Percentiles rank a stretch among this genome's conserved stretches.
Conservation (phyloP, 2,329 filamentous ascomycete species). For the Rutstroemia sydowiana region DNA sequence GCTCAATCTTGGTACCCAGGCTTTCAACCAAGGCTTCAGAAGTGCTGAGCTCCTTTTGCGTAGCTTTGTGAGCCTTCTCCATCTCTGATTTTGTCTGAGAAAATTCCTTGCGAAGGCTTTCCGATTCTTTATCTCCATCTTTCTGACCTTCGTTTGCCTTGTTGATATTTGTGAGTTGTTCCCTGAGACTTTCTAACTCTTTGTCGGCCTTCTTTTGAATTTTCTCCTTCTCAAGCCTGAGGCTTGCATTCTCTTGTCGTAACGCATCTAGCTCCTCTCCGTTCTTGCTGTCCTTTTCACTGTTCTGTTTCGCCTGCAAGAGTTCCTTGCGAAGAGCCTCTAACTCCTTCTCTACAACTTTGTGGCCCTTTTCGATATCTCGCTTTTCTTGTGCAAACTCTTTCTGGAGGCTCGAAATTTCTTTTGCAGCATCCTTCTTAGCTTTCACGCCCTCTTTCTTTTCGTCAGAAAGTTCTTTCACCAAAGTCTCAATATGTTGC, state of each 20-base stretch:
- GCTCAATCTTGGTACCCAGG: conserved; percentile 27
- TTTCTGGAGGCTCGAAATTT: conserved; percentile 32
- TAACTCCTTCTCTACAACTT: conserved; percentile 22
- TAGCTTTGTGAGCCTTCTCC: conserved; percentile 19
- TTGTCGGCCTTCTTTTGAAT: conserved; percentile 34
- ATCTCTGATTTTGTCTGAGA: conserved; percentile 27
- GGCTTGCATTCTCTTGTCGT: conserved; percentile 30
- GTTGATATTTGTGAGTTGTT: conserved; percentile 32
- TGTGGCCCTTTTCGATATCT: conserved; percentile 22
- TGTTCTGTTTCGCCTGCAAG: conserved; percentile 31
- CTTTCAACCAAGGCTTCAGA: conserved; percentile 59
- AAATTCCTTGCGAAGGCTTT: conserved; percentile 32
- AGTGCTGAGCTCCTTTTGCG: conserved; percentile 25
- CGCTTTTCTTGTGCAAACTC: conserved; percentile 30
- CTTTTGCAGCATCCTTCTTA: conserved; percentile 29
- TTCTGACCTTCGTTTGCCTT: conserved; percentile 37
- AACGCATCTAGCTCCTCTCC: conserved; percentile 27
- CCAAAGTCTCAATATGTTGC: conserved; percentile 34
- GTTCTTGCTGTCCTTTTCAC: conserved; percentile 37
- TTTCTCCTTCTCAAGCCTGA: conserved; percentile 35
- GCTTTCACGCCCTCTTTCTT: conserved; percentile 26
- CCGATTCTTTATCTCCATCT: conserved; percentile 41
- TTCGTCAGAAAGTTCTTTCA: conserved; percentile 31
- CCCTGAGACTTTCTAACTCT: conserved; percentile 24
- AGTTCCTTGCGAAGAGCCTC: conserved; percentile 28